Percentiles rank a stretch among this genome's conserved stretches.
These are phyloP conservation scores for Aspergillus sp. DNA, from an alignment of 2,329 filamentous ascomycete species.

Conservation along the genomic window DNA sequence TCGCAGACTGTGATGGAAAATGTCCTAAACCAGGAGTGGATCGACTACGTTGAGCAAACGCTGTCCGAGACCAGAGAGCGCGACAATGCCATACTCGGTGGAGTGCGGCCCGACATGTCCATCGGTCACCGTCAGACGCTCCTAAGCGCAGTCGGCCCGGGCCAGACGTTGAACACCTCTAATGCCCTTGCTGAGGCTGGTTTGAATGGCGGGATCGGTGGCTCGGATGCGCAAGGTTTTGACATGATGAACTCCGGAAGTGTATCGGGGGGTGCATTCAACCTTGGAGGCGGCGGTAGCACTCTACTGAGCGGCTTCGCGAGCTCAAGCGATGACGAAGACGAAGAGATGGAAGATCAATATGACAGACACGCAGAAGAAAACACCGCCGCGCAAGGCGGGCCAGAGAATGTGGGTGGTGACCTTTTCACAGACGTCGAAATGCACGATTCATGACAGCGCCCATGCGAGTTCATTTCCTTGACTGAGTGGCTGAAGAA, in stretches of 20 bases:
- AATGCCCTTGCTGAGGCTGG: constrained; percentile 71
- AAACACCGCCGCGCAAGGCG: constrained; percentile 33
- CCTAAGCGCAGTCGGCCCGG: constrained; percentile 37
- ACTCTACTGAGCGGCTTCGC: constrained; percentile 82
- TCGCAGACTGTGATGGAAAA: constrained; percentile 77
- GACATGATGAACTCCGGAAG: constrained; percentile 58
- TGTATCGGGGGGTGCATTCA: constrained; percentile 62
- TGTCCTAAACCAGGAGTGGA: constrained; percentile 84
- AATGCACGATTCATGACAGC: constrained; percentile 46
- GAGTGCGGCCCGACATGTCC: constrained; percentile 83
- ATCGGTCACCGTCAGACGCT: constrained; percentile 67
- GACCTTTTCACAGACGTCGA: constrained; percentile 52
- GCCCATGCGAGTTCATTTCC: constrained; percentile 4
- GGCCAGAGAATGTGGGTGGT: constrained; percentile 59
- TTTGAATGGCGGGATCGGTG: constrained; percentile 55
- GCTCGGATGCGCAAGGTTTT: constrained; percentile 47
- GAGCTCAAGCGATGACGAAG: constrained; percentile 90
- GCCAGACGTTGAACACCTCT: constrained; percentile 51
- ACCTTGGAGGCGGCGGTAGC: constrained; percentile 53
- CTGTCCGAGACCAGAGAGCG: constrained; percentile 88
- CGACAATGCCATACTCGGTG: constrained; percentile 96
- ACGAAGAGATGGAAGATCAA: constrained; percentile 70
- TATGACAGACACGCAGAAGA: constrained; percentile 45
- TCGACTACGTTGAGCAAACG: constrained; percentile 87
- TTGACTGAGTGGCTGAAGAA: constrained; percentile 7